Evolutionary conservation across 495 filamentous ascomycete species (phyloP), one percentile per base, ranked within the genome.

Genomic region (Pyronema domesticum): DNA sequence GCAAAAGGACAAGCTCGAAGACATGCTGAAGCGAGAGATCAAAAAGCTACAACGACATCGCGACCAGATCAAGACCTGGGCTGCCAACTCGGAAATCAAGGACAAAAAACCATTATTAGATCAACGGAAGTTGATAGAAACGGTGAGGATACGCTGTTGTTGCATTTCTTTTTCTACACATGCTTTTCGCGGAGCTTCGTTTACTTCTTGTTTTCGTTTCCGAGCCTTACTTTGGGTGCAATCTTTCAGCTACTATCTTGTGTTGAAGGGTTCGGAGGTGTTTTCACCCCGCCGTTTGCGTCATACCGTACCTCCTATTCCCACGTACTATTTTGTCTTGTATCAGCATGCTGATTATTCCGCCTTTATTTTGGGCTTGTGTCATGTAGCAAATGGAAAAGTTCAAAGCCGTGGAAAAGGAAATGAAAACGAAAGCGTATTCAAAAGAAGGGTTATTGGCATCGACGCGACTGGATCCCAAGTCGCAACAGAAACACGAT

Each of bases 371-470:
- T 51, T 37, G 61, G 61, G 54, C 57, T 44, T 63, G 61, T 64
- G 57, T 40, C 57, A 63, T 68, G 56, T 67, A 95, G 93, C 86
- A 94, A 81, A 98, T 98, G 91, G 91, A 98, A 71, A 85, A 85
- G 62, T 98, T 98, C 78, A 98, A 98, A 74, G 89, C 87, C 19
- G 91, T 98, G n/a, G 91, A 98, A 71, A 98, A 98, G 73, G 91
- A 95, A 68, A 96, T 98, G 89, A 98, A 98, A 73, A 98, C 91
- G 46, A 98, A 98, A 70, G 89, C 91, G 55, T 98, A 94, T 68
- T 96, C 93, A 39, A 96, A 98, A 75, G 93, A 95, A 70, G 91
- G 91, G 37, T 70, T 98, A 45, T 86, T 82, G 43, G 82, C 87
- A 46, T 86, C 86, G 1, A 82, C 87, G 46, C 89, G 94, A 67